Conservation (phyloP, 805 yeast species). For the Starmera amethionina region DNA sequence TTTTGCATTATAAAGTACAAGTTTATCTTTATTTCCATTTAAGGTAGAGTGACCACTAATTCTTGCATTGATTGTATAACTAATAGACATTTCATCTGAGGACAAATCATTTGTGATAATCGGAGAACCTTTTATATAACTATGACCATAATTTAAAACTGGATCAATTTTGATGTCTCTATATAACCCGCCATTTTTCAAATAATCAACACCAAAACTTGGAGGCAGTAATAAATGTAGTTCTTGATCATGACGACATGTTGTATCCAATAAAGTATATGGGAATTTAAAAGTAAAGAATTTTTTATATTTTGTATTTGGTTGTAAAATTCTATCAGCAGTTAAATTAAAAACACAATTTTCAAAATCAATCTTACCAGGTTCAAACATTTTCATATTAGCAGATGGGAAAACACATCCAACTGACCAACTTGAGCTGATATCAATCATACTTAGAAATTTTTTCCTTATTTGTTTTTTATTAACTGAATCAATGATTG, state of each 20-base stretch:
- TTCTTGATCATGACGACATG: slow-evolving; percentile 33
- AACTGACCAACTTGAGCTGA: slow-evolving; percentile 40
- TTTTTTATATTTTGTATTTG: slow-evolving; percentile 42
- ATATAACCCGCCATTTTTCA: slow-evolving; percentile 16
- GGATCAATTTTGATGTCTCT: slow-evolving; percentile 20
- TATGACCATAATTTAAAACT: slow-evolving; percentile 45
- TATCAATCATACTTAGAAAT: slow-evolving; percentile 40
- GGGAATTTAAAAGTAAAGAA: slow-evolving; percentile 51
- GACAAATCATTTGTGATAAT: slow-evolving; percentile 40
- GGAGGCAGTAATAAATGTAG: slow-evolving; percentile 28
- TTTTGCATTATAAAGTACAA: slow-evolving; percentile 23
- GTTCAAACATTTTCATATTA: slow-evolving; percentile 1
- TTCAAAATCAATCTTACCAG: slow-evolving; percentile 12
- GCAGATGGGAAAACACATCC: slow-evolving; percentile 15
- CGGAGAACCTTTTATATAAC: slow-evolving; percentile 42
- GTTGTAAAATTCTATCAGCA: slow-evolving; percentile 32
- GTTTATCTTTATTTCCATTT: slow-evolving; percentile 10
- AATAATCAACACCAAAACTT: slow-evolving; percentile 27
- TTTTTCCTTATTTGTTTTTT: slow-evolving; percentile 18
- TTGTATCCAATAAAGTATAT: slow-evolving; percentile 35
- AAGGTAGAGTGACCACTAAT: slow-evolving; percentile 36
- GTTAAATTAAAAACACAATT: slow-evolving; percentile 31
- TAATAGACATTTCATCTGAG: slow-evolving; percentile 35
- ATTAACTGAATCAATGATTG: slow-evolving; percentile 12
- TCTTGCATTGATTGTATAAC: slow-evolving; percentile 47